Evolutionary conservation across 2,329 filamentous ascomycete genomes (phyloP).

Genomic region (Beauveria sp.): DNA sequence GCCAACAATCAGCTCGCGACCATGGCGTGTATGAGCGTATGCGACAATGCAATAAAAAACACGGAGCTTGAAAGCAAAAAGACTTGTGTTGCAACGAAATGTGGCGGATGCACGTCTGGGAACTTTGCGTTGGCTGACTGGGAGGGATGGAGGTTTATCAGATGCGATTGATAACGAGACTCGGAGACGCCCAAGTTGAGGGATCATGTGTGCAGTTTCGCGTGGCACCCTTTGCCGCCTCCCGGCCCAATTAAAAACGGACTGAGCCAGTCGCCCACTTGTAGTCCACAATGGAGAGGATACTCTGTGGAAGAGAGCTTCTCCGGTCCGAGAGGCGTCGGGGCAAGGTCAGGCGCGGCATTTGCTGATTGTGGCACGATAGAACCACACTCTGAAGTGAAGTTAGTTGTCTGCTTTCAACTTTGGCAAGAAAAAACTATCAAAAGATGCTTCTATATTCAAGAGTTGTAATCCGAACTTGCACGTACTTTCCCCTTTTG

Average conservation of each 20-base stretch:
- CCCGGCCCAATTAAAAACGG: neutral
- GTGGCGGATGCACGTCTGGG: neutral
- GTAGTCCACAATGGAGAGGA: neutral
- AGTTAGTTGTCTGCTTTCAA: too few relatives aligned
- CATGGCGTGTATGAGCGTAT: too few relatives aligned
- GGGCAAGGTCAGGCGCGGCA: neutral
- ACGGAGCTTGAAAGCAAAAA: too few relatives aligned
- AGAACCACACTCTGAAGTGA: too few relatives aligned
- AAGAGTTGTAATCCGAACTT: too few relatives aligned
- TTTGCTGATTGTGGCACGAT: neutral
- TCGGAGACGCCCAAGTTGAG: neutral
- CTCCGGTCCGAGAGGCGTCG: neutral
- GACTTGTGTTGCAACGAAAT: neutral
- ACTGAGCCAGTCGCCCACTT: neutral
- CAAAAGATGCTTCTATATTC: too few relatives aligned
- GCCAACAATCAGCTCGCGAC: neutral
- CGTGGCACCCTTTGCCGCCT: neutral
- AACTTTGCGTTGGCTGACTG: neutral
- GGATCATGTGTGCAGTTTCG: slow-evolving; percentile 2
- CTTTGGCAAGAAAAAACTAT: too few relatives aligned
- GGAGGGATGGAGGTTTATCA: neutral
- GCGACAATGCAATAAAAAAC: too few relatives aligned
- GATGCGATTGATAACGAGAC: slow-evolving; percentile 9
- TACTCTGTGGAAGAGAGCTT: too few relatives aligned
- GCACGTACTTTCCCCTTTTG: too few relatives aligned